Conservation (phyloP, 2,329 filamentous ascomycete species). For the Ustilaginoidea virens region DNA sequence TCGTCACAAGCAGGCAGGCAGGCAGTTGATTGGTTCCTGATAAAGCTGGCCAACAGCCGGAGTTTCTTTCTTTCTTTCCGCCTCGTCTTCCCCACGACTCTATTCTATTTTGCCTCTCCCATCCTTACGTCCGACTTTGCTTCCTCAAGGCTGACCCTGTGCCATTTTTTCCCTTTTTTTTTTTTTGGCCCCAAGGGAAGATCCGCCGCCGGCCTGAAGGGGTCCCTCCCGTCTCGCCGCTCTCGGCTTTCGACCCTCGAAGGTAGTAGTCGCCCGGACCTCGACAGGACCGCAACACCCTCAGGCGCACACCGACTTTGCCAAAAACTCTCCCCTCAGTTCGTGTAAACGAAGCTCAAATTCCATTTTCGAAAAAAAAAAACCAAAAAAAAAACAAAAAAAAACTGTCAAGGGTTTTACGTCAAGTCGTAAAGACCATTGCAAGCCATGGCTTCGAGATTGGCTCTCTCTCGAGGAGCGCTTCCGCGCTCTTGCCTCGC, state of each 20-base stretch:
- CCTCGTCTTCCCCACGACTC: background rate
- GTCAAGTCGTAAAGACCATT: too few relatives aligned
- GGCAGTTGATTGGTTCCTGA: background rate
- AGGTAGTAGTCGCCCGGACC: background rate
- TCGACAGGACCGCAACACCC: background rate
- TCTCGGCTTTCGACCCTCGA: background rate
- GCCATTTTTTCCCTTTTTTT: background rate
- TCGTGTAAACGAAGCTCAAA: too few relatives aligned
- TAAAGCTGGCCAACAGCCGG: background rate
- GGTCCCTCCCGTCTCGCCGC: background rate
- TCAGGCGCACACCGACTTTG: background rate
- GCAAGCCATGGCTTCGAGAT: slow-evolving; percentile 12
- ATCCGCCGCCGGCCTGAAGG: too few relatives aligned
- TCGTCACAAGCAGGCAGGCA: background rate
- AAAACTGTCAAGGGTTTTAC: too few relatives aligned
- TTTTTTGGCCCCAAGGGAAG: too few relatives aligned
- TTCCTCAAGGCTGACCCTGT: too few relatives aligned
- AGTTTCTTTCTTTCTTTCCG: background rate
- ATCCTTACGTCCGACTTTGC: background rate
- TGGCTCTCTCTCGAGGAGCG: slow-evolving; percentile 10
- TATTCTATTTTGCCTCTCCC: background rate
- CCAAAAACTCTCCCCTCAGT: too few relatives aligned
- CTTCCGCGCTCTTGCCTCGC: slow-evolving; percentile 8
- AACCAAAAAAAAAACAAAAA: too few relatives aligned
- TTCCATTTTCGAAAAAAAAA: too few relatives aligned